Conservation (phyloP, 805 yeast genomes). For the Dipodascus geniculatus region DNA sequence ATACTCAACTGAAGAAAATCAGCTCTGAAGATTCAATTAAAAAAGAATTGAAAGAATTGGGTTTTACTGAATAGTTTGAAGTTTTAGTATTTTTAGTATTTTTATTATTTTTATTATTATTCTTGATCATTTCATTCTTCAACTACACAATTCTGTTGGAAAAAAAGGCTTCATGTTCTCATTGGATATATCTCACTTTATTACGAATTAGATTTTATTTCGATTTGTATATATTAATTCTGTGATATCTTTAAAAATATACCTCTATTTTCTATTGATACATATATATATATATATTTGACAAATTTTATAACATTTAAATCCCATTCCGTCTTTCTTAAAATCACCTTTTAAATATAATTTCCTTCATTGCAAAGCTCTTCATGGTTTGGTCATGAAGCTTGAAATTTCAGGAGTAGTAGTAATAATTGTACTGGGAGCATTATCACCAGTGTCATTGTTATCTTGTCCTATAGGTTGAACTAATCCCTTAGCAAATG, state of each 20-base stretch:
- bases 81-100: too few relatives aligned
- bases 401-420: conserved; percentile 40
- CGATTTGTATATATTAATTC: too few relatives aligned
- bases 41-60: conserved; percentile 60
- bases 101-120: too few relatives aligned
- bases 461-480: conserved; percentile 78
- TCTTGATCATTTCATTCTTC: too few relatives aligned
- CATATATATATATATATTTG: too few relatives aligned
- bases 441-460: conserved; percentile 57
- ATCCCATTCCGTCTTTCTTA: neutral
- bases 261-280: neutral
- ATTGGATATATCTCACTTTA: too few relatives aligned
- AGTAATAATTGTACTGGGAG: conserved; percentile 31
- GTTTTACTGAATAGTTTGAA: conserved; percentile 54
- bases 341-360: neutral
- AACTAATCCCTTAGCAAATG: conserved; percentile 50
- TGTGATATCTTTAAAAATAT: too few relatives aligned
- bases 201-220: too few relatives aligned
- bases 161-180: too few relatives aligned
- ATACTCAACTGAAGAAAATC: conserved; percentile 84
- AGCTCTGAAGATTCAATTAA: conserved; percentile 75
- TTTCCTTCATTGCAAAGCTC: neutral
- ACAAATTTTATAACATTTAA: neutral
- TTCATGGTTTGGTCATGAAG: conserved; percentile 44
- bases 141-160: too few relatives aligned